Percentiles rank a stretch among this genome's conserved stretches.
Evolutionary conservation across 1,139 yeast genomes (phyloP).

Genomic region (Geotrichum siamense): DNA sequence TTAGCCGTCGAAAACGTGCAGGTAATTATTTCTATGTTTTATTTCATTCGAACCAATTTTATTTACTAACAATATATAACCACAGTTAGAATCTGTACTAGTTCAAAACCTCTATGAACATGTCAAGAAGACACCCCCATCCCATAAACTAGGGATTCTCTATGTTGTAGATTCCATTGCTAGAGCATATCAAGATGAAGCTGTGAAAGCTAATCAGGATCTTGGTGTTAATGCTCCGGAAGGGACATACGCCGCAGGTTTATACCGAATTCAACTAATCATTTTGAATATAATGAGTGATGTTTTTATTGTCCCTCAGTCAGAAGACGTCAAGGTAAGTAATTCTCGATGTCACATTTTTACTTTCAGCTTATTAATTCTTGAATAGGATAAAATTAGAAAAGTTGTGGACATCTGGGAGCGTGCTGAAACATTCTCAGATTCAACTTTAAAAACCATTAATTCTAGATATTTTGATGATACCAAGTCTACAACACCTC

Average conservation of each 20-base stretch:
- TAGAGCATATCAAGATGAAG: conserved; percentile 75
- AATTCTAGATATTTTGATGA: conserved; percentile 49
- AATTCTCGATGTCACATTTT: too few species aligned
- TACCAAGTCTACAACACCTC: conserved; percentile 44
- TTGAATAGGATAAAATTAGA: conserved; percentile 54
- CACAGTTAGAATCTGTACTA: conserved; percentile 44
- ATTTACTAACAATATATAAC: neutral
- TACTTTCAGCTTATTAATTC: conserved; percentile 34
- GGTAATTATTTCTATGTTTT: conserved; percentile 24
- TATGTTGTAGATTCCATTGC: conserved; percentile 91
- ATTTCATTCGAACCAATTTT: neutral
- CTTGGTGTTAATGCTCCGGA: conserved; percentile 43
- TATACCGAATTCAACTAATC: conserved; percentile 37
- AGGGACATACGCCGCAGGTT: conserved; percentile 73
- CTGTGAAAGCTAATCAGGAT: conserved; percentile 47
- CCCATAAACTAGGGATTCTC: conserved; percentile 84
- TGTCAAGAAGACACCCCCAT: conserved; percentile 65
- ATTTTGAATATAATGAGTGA: conserved; percentile 33
- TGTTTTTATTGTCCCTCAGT: conserved; percentile 25
- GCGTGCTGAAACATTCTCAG: conserved; percentile 69
- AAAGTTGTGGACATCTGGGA: conserved; percentile 92
- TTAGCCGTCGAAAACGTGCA: conserved; percentile 64
- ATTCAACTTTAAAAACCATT: conserved; percentile 47
- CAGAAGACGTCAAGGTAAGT: conserved; percentile 26
- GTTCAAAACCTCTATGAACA: conserved; percentile 56